These are phyloP conservation scores for Nicotiana tomentosiformis DNA, from an alignment of 257 asterid species.

Conservation along the genomic window DNA sequence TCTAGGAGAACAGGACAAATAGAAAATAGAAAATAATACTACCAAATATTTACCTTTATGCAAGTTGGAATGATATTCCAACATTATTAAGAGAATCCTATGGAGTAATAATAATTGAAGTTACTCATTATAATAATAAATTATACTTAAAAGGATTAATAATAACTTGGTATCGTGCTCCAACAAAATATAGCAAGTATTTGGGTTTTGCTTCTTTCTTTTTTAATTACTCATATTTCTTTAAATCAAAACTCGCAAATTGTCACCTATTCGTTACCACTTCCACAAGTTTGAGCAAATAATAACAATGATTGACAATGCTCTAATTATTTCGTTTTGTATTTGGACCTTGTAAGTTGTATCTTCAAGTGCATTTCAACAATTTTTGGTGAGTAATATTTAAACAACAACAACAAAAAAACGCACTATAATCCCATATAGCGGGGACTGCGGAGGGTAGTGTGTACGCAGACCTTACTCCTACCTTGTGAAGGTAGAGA, in stretches of 20 bases:
- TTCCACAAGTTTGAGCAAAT: background rate
- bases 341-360: background rate
- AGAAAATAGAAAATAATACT: background rate
- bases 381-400: background rate
- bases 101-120: slow-evolving; percentile 1
- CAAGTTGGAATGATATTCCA: slow-evolving; percentile 6
- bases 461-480: too few species aligned
- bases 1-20: slow-evolving; percentile 16
- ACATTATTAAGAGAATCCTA: slow-evolving; percentile 7
- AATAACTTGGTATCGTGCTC: background rate
- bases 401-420: too few species aligned
- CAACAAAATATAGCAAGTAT: background rate
- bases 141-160: background rate
- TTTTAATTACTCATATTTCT: background rate
- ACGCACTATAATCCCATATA: too few species aligned
- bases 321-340: background rate
- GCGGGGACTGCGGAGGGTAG: too few species aligned
- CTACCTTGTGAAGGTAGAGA: too few species aligned
- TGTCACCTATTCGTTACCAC: background rate
- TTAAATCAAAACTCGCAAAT: background rate
- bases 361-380: background rate
- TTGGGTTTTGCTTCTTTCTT: background rate
- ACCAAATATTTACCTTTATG: background rate
- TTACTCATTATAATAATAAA: background rate
- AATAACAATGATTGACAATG: background rate